Evolutionary conservation across 2,329 filamentous ascomycete genomes (phyloP).

Genomic region (Beauveria scarabaeidicola): DNA sequence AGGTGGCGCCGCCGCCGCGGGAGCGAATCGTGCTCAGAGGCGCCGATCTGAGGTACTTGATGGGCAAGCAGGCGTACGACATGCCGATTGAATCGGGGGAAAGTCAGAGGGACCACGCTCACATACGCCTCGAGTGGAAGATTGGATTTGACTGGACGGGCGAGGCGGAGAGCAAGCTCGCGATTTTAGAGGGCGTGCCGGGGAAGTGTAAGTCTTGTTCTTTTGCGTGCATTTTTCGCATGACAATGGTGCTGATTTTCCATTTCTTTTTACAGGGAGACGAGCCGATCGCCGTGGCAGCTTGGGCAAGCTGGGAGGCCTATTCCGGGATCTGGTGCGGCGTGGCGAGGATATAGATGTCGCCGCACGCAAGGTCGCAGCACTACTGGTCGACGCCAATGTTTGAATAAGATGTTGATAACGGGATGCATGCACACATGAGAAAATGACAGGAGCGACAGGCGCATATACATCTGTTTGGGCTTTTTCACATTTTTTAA

Average conservation of each 20-base stretch:
- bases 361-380: conserved; percentile 51
- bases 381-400: conserved; percentile 37
- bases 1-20: conserved; percentile 14
- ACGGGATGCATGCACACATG: conserved; percentile 2
- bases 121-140: conserved; percentile 51
- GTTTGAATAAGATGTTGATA: neutral
- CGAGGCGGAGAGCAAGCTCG: conserved; percentile 53
- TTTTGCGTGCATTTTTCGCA: neutral
- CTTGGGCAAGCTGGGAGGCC: conserved; percentile 47
- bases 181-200: conserved; percentile 47
- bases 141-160: conserved; percentile 66
- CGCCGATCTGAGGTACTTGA: conserved; percentile 42
- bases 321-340: conserved; percentile 52
- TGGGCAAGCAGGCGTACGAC: conserved; percentile 44
- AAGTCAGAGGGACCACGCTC: conserved; percentile 27
- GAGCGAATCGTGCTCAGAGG: conserved; percentile 12
- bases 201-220: conserved; percentile 48
- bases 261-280: conserved; percentile 42
- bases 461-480: conserved; percentile 14
- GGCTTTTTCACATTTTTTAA: conserved; percentile 11
- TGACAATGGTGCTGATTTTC: conserved; percentile 5
- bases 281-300: conserved; percentile 47
- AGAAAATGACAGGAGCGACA: conserved; percentile 3
- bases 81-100: conserved; percentile 29
- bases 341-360: conserved; percentile 45